Evolutionary conservation across 75 land plant species (phyloP).

Genomic region (Isoetes taiwanensis): DNA sequence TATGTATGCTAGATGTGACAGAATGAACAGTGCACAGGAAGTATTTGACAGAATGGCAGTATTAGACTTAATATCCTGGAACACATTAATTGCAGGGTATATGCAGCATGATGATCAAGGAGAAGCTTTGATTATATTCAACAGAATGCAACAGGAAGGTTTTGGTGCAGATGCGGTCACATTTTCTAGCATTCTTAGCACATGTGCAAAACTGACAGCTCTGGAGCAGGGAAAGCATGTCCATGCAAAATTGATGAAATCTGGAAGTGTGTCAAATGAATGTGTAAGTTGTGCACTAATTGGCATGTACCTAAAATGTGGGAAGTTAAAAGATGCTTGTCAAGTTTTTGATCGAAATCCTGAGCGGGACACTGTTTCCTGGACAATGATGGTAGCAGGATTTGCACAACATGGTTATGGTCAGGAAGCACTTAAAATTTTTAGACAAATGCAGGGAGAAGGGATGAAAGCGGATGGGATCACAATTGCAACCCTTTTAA

Average conservation of each 20-base stretch:
- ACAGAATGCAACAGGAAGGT: neutral
- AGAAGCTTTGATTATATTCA: neutral
- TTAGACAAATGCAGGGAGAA: no score
- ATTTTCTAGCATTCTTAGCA: slow-evolving; percentile 27
- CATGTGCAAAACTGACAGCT: slow-evolving; percentile 19
- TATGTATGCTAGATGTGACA: slow-evolving; percentile 16
- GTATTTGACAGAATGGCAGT: neutral
- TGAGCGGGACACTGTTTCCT: neutral
- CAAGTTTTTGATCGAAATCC: neutral
- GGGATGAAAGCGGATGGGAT: no score
- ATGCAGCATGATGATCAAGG: neutral
- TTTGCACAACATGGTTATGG: slow-evolving; percentile 5
- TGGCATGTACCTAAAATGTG: slow-evolving; percentile 16
- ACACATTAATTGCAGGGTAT: neutral
- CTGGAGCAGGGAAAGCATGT: slow-evolving; percentile 1
- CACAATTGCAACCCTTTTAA: no score
- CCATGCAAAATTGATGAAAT: slow-evolving; percentile 10
- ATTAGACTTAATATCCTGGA: neutral
- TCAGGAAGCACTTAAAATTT: slow-evolving; percentile 4
- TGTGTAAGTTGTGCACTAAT: slow-evolving; percentile 6
- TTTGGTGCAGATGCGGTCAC: slow-evolving; percentile 10
- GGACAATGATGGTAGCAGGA: slow-evolving; percentile 15
- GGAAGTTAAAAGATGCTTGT: neutral
- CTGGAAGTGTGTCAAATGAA: neutral
- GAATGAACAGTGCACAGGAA: neutral